Base-by-base conservation (phyloP, 371 early-diverging fungal genomes). In the Coemansia sp. region DNA sequence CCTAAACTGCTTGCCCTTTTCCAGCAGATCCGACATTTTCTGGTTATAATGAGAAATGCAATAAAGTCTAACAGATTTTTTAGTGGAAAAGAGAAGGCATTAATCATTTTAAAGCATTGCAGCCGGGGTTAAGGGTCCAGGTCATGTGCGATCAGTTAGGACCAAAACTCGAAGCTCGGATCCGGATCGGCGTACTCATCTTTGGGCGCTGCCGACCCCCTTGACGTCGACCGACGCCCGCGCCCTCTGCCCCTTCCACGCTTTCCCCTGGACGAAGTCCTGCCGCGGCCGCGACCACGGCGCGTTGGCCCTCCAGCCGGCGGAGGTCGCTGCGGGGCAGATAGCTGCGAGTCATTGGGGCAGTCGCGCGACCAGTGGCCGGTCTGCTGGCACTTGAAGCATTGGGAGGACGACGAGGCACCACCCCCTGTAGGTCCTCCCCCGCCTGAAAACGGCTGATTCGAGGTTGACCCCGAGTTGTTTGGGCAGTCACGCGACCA, bases 1-100 rank as follows among this genome's bases (percentile, higher is more conserved):
- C 51, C 79, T 80, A 61, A 83, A 83, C 9, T 56, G 67, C 45
- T 75, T 63, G 16, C 65, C 67, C 50, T 75, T 59, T 34, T 49
- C 64, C 4, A 75, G 40, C 30, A 76, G 64, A 16, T 79, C 67
- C 4, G 75, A 63, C 80, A 79, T 79, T 35, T 5, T 49, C 3
- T 31, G 20, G 34, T 35, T 53, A 11, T 11, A 40, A 8, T 40
- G 11, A 6, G 8, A 20, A 20, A 20, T 20, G 20, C 20, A 20
- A 20, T 20, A 20, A 20, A 20, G 20, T 20, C 20, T 20, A 20
- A 20, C 20, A 20, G 20, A 20, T 20, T 20, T 20, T 20, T 20
- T 20, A 20, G 20, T 20, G 20, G 20, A 20, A 20, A 20, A 20
- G 20, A 20, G 20, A 20, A 20, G 20, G 20, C 20, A 43, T 43